A percentile compares a stretch with the other conserved stretches of the same genome.
Evolutionary conservation across 2,329 filamentous ascomycete species (phyloP).

Genomic region (Lithohypha guttulata): DNA sequence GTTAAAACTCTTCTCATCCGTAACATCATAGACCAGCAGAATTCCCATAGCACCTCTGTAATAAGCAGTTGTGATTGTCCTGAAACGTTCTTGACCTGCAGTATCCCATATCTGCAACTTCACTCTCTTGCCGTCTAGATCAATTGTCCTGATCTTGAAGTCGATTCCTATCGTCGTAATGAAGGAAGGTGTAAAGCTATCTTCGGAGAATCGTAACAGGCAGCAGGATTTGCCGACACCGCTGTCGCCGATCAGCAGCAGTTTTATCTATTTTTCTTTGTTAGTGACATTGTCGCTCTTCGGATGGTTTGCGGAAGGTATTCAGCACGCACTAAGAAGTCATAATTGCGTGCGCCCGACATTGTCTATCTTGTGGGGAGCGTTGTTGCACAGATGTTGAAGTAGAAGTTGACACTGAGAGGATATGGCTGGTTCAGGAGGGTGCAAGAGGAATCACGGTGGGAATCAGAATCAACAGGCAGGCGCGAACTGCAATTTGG

Average conservation of each 20-base stretch:
- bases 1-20: conserved; percentile 89
- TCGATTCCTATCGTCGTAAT: conserved; percentile 99
- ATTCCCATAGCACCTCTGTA: conserved; percentile 98
- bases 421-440: no score
- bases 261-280: conserved; percentile 62
- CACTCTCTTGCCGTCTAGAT: conserved; percentile 95
- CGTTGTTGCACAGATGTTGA: no score
- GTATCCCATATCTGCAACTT: conserved; percentile 99
- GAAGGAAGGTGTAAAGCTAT: conserved; percentile 94
- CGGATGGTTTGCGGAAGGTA: conserved; percentile 11
- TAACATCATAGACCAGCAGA: conserved; percentile 94
- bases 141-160: conserved; percentile 99
- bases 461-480: no score
- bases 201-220: conserved; percentile 89
- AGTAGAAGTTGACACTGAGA: no score
- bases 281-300: conserved; percentile 9
- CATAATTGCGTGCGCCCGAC: conserved; percentile 97
- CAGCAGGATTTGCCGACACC: conserved; percentile 97
- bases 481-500: no score
- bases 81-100: conserved; percentile 93
- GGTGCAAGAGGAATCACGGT: no score
- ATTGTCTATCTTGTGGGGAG: no score
- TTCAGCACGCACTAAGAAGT: conserved; percentile 70
- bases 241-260: conserved; percentile 91
- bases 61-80: conserved; percentile 97